Evolutionary conservation across 768 basidiomycete species (phyloP).

Genomic region (Tylopilus rubrobrunneus): DNA sequence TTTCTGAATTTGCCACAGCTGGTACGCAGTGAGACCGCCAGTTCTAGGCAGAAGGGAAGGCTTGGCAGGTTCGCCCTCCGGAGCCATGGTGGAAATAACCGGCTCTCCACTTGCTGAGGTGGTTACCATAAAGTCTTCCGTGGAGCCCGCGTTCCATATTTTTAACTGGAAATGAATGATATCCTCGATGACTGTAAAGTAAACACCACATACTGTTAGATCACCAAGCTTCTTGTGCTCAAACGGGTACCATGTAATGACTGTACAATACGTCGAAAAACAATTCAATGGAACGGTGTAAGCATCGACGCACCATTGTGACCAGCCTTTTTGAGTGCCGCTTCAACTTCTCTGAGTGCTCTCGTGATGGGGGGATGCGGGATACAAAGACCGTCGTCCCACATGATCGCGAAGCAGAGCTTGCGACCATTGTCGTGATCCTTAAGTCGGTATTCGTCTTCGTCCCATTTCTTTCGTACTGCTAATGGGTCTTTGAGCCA

Average conservation of each 20-base stretch:
- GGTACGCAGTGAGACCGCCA: slow-evolving; percentile 44
- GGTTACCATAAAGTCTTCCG: slow-evolving; percentile 41
- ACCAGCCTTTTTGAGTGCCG: slow-evolving; percentile 55
- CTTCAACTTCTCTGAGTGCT: slow-evolving; percentile 52
- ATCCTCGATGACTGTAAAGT: neutral
- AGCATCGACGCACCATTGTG: slow-evolving; percentile 49
- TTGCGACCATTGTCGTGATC: slow-evolving; percentile 54
- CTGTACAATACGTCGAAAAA: slow-evolving; percentile 31
- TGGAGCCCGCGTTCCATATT: slow-evolving; percentile 46
- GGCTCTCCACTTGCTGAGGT: slow-evolving; percentile 51
- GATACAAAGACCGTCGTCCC: slow-evolving; percentile 18
- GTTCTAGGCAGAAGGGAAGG: slow-evolving; percentile 25
- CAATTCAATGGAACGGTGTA: neutral
- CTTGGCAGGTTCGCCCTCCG: slow-evolving; percentile 18
- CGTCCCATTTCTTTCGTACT: slow-evolving; percentile 41
- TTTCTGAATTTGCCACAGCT: slow-evolving; percentile 67
- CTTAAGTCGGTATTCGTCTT: slow-evolving; percentile 52
- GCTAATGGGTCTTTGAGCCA: slow-evolving; percentile 61
- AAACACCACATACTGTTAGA: slow-evolving; percentile 36
- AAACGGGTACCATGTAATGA: slow-evolving; percentile 64
- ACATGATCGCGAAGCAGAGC: slow-evolving; percentile 52
- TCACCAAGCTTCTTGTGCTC: slow-evolving; percentile 47
- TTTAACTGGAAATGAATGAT: slow-evolving; percentile 22
- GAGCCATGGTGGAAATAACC: slow-evolving; percentile 45
- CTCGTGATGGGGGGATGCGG: slow-evolving; percentile 66